Evolutionary conservation across 495 filamentous ascomycete species (phyloP), one percentile per base, ranked within the genome.

Genomic region (Neurospora discreta): DNA sequence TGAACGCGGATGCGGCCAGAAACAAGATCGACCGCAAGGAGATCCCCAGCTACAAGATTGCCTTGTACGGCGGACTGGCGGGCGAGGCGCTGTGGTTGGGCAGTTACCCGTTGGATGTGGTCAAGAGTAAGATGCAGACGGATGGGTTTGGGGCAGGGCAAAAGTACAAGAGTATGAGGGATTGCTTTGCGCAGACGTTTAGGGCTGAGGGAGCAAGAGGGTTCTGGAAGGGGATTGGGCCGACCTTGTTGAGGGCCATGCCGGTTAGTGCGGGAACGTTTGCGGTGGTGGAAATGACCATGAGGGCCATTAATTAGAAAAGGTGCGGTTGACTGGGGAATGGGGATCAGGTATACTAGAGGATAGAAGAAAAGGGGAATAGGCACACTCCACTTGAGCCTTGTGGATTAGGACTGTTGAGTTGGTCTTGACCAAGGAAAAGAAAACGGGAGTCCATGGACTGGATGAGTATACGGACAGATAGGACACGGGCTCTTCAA

Each of bases 111-210:
- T 90, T 99, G 71, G 95, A 99, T 81, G 95, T 98, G 38, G 83
- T 99, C 79, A 99, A 99, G 91, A 97, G 93, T 82, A 98, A 97
- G 89, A 97, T 98, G 95, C 95, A 99, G 87, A 96, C 89, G 73
- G 95, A 99, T 84, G 94, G 92, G 26, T 93, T 98, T 78, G 86
- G 86, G 1, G 58, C 70, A 38, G 80, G 86, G 71, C 88, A 86
- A 87, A 84, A 85, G 77, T 98, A 91, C 81, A 88, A 83, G 84
- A 90, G 82, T 70, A 97, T 97, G 93, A 87, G 89, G 60, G 93
- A 98, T 81, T 95, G 93, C 83, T 97, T 97, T 81, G 85, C 82
- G 74, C 90, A 97, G 88, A 93, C 90, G 33, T 97, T 87, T 83
- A 82, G 87, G 68, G 83, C 81, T 30, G 94, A 97, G 81, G 95